Base-by-base conservation (phyloP, 192 early-diverging fungal genomes). In the Jimgerdemannia flammicorona region DNA sequence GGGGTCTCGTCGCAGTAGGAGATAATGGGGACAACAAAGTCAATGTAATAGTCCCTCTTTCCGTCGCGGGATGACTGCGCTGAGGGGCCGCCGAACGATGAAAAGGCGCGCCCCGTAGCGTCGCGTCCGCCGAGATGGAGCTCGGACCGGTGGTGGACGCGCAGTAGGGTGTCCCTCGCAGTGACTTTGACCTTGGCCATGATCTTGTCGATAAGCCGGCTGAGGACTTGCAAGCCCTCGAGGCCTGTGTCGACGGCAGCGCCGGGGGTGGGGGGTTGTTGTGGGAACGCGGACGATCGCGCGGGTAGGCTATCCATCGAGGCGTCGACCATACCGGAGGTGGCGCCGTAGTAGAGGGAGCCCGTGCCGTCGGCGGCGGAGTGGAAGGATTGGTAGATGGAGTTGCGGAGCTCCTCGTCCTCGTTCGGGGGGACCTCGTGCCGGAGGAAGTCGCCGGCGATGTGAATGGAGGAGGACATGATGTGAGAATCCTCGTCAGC, bases 371-470 rank as follows among this genome's bases (percentile, higher is more conserved):
- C 77, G 4, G 65, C 59, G 10, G 77, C 75, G 42, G 68, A 75
- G 70, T 84, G 83, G 44, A 89, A 79, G 4, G 87, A 85, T 40
- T 88, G 85, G 44, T 85, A 78, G 11, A 89, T 81, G 40, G 88
- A 87, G 67, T 85, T 81, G 66, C 80, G 78, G 10, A 89, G 75
- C 42, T 85, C 87, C 70, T 89, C 90, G 49, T 92, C 92, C 68
- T 90, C 91, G 40, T 86, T 86, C 20, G 86, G 81, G 64, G 90
- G 77, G 40, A 84, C 86, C 69, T 90, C 90, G 20, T 88, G 84
- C 59, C 88, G 86, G 59, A 97, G 74, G 84, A 97, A 97, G 79
- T 95, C 95, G 66, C 90, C 94, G 8, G 96, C 96, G 72, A 97
- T 92, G 75, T 92, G 92, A 18, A 96, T 83, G 3, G 96, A 95